phyloP scores from a whole-genome alignment of 2,329 filamentous ascomycete genomes.

The Alternaria sp. region DNA sequence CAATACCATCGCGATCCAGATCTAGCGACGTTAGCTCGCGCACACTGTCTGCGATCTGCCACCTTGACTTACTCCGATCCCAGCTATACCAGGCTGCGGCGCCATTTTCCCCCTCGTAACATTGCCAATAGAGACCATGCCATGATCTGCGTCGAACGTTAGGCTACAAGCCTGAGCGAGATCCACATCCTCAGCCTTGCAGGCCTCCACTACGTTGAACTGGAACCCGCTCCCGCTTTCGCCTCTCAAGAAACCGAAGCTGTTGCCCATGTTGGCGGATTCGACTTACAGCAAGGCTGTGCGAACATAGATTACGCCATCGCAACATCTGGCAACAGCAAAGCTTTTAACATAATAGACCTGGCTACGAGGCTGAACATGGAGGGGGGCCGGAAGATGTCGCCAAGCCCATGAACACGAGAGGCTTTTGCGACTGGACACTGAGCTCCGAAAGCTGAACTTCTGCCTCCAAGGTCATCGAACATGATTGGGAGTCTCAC shows the following conservation, averaged over 20 bases:
- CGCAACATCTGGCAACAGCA: not conserved
- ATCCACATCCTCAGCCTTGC: not conserved
- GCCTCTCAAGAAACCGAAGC: not conserved
- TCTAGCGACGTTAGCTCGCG: not conserved
- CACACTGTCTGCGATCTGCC: no score
- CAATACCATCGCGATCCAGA: not conserved
- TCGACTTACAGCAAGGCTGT: not conserved
- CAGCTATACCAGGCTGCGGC: not conserved
- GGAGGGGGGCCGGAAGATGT: not conserved
- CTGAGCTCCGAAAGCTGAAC: not conserved
- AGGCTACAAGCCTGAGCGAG: not conserved
- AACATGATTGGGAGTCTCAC: not conserved
- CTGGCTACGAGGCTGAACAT: not conserved
- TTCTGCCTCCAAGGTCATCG: not conserved
- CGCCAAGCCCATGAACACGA: not conserved
- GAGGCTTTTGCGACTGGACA: not conserved
- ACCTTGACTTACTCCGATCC: not conserved
- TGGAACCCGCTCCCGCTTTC: not conserved
- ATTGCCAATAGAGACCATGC: not conserved
- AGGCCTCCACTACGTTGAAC: not conserved
- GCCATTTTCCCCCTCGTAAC: not conserved
- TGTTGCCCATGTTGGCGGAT: not conserved
- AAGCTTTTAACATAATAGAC: not conserved
- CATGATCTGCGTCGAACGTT: not conserved
- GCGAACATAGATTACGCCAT: not conserved